These are phyloP conservation scores for Xylariaceae sp. DNA, from an alignment of 2,329 filamentous ascomycete genomes.

Conservation along the genomic window DNA sequence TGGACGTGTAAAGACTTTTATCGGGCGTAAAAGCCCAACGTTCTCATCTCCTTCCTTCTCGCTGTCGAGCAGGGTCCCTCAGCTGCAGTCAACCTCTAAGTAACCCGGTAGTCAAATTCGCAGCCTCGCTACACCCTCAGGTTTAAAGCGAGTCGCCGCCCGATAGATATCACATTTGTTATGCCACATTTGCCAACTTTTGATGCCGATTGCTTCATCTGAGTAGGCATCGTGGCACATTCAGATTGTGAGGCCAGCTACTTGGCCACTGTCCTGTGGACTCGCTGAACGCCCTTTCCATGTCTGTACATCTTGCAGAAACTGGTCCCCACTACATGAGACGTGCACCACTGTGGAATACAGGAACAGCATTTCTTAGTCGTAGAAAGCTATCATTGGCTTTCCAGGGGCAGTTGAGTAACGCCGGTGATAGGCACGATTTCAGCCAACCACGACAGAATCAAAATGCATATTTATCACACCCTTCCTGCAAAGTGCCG, in stretches of 20 bases:
- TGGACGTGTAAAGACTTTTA: no score
- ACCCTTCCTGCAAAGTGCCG: conserved; percentile 21
- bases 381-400: conserved; percentile 19
- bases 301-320: conserved; percentile 27
- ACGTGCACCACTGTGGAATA: conserved; percentile 14
- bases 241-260: conserved; percentile 15
- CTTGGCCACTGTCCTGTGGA: conserved; percentile 23
- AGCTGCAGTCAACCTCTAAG: no score
- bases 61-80: no score
- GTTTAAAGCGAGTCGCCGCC: conserved; percentile 4
- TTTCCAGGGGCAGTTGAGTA: conserved; percentile 13
- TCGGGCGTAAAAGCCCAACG: no score
- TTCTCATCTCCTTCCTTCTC: no score
- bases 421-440: conserved; percentile 24
- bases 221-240: conserved; percentile 21
- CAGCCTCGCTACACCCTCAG: conserved; percentile 8
- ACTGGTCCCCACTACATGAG: conserved; percentile 21
- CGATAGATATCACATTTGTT: not conserved
- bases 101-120: conserved; percentile 1
- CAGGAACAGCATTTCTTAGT: conserved; percentile 14
- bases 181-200: conserved; percentile 9
- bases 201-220: no score
- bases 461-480: conserved; percentile 18
- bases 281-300: conserved; percentile 23
- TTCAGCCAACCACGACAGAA: conserved; percentile 19